A percentile compares a stretch with the other conserved stretches of the same genome.
Conservation (phyloP, 176 grass and related monocot genomes). For the Dactylis glomerata region DNA sequence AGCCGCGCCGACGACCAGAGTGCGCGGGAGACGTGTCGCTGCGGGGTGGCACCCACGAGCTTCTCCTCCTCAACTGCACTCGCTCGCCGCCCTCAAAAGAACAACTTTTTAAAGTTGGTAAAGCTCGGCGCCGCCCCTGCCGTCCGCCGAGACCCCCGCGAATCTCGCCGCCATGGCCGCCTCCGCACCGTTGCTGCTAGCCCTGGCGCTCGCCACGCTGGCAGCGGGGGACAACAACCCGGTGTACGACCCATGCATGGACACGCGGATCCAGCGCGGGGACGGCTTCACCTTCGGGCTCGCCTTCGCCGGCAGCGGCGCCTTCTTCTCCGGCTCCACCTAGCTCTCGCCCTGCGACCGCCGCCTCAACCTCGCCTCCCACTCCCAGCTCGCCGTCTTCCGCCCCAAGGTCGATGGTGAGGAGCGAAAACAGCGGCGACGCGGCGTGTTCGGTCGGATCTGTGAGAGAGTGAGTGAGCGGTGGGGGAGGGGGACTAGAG, state of each 20-base stretch:
- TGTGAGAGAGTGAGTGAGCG: no score
- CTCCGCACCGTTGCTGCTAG: background rate
- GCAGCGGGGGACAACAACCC: slow-evolving; percentile 50
- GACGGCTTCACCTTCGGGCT: slow-evolving; percentile 92
- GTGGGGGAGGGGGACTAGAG: no score
- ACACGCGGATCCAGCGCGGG: slow-evolving; percentile 74
- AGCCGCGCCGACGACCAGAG: no score
- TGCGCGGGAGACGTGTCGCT: no score
- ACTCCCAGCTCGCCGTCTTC: slow-evolving; percentile 75
- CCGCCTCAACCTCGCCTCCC: slow-evolving; percentile 63
- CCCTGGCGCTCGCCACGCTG: background rate
- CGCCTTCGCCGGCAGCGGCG: slow-evolving; percentile 47
- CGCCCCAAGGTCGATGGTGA: slow-evolving; percentile 96
- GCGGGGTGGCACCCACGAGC: no score
- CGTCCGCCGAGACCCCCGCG: background rate
- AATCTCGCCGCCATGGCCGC: slow-evolving; percentile 30
- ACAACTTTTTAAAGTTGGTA: background rate
- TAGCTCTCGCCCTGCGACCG: slow-evolving; percentile 93
- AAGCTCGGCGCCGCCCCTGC: background rate
- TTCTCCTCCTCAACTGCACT: no score
- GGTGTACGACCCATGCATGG: slow-evolving; percentile 73
- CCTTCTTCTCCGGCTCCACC: slow-evolving; percentile 58
- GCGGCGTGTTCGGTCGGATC: no score
- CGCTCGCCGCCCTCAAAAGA: no score
- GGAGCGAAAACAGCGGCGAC: no score